Evolutionary conservation across 148 eudicot genomes (phyloP), one percentile per base, ranked within the genome.

Genomic region (Chenopodium suecicum): DNA sequence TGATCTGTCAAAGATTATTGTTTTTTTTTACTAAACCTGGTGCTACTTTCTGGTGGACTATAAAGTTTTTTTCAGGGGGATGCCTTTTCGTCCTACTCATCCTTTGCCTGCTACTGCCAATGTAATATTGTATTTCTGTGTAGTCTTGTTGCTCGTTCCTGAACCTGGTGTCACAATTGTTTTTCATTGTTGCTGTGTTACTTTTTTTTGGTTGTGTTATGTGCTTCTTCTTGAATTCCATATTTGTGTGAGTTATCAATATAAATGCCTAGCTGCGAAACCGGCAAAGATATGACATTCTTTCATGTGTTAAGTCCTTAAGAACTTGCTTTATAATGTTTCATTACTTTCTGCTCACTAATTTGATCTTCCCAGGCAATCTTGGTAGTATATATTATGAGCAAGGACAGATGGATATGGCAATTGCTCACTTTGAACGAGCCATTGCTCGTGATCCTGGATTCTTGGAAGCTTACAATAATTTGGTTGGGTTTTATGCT

Each of bases 381-480:
- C 81, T 96, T 86, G 99, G 91, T 71, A 90, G 90, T 83, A 81
- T 92, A 31, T 96, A 90, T 76, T 90, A 89, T 81, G 99, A 96
- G 89, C 98, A 96, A 89, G 93, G 97, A 52, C 93, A 92, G 76
- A 79, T 94, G 88, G 98, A 96, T 81, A 78, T 94, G 89, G 98
- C 98, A 72, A 91, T 96, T 75, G 81, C 85, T 58, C 87, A 96
- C 79, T 96, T 94, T 80, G 93, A 90, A 84, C 88, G 91, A 85
- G 98, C 99, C 44, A 91, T 96, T 79, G 70, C 93, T 77, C 87
- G 85, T 86, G 99, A 96, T 86, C 77, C 91, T 84, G 91, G 91
- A 79, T 96, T 88, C 83, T 79, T 96, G 88, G 99, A 96, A 85
- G 99, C 98, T 72, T 96, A 94, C 82, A 96, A 92, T 85, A 94